Evolutionary conservation across 2,329 filamentous ascomycete species (phyloP), one percentile per base, ranked within the genome.

Genomic region (Fusarium floridanum): DNA sequence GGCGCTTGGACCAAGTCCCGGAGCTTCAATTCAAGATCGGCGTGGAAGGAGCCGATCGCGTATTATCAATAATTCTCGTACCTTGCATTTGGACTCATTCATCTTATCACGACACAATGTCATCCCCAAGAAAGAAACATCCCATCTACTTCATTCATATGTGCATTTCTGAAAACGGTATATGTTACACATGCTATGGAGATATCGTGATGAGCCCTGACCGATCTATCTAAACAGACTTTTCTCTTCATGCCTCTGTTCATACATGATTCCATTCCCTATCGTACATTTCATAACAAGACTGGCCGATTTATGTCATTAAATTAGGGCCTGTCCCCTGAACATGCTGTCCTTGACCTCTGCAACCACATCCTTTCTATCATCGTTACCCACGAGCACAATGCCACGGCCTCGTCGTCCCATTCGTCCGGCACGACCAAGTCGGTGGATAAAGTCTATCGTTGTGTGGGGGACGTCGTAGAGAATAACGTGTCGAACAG

Each of bases 391-490:
- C 2, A 98, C 94, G 39, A 99, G 86, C 32, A 98, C 95, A 74
- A 98, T 92, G 22, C 95, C 97, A 66, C 95, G 89, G 17, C 97
- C 97, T 81, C 97, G 90, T 71, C 95, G 90, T 4, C 95, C 95
- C 95, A 98, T 98, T 37, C 97, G 90, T 0, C 97, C 97, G 2
- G 97, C 95, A 67, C 97, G 90, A 17, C 97, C 97, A 6, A 98
- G 90, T 17, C 97, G 93, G 83, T 99, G 97, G 79, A 99, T 98
- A 79, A 99, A 99, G 83, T 99, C 97, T 70, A 99, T 97, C 0
- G 95, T 97, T 0, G 94, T 97, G 81, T 98, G 96, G 6, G 97
- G 97, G n/a, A 99, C 96, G 81, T 99, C 95, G 82, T 98, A 98
- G 29, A 99, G 85, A 64, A 99, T 92, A 62, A 99, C 97, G 76